phyloP scores from a whole-genome alignment of 2,329 filamentous ascomycete species.

The Hymenoscyphus albidus region DNA sequence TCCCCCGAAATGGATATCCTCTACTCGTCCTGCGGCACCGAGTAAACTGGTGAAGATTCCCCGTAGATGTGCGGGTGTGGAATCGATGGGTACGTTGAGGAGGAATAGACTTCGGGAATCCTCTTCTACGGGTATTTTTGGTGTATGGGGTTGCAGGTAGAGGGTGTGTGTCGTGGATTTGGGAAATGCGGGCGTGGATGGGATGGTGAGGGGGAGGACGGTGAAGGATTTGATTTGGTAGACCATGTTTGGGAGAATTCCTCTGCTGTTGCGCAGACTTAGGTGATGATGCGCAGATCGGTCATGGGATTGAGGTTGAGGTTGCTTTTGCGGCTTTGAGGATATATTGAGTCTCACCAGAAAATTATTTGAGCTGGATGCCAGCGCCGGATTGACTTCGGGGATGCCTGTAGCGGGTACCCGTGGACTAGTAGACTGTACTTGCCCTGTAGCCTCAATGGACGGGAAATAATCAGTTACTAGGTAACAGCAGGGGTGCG shows the following conservation, averaged over 20 bases:
- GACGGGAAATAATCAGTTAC: too few relatives aligned
- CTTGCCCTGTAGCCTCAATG: too few relatives aligned
- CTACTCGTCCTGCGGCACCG: conserved; percentile 73
- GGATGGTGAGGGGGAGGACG: conserved; percentile 32
- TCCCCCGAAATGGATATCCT: conserved; percentile 71
- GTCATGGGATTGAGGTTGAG: conserved; percentile 10
- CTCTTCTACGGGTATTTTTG: conserved; percentile 69
- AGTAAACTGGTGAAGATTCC: conserved; percentile 71
- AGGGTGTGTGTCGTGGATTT: conserved; percentile 69
- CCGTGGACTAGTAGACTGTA: background rate
- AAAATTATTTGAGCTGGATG: background rate
- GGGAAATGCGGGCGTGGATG: conserved; percentile 54
- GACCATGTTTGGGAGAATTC: conserved; percentile 11
- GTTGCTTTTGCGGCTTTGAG: conserved; percentile 5
- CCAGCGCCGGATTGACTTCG: background rate
- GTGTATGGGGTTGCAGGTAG: conserved; percentile 79
- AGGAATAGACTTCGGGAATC: conserved; percentile 80
- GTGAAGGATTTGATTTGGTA: conserved; percentile 31
- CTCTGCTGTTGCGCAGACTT: background rate
- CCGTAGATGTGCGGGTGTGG: conserved; percentile 72
- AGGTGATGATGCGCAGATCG: conserved; percentile 4
- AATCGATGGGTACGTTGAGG: conserved; percentile 84
- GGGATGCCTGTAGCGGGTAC: background rate
- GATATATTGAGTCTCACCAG: background rate
- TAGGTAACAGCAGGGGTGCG: background rate